These are phyloP conservation scores for Podospora anserina DNA, from an alignment of 495 filamentous ascomycete genomes.

Conservation along the genomic window DNA sequence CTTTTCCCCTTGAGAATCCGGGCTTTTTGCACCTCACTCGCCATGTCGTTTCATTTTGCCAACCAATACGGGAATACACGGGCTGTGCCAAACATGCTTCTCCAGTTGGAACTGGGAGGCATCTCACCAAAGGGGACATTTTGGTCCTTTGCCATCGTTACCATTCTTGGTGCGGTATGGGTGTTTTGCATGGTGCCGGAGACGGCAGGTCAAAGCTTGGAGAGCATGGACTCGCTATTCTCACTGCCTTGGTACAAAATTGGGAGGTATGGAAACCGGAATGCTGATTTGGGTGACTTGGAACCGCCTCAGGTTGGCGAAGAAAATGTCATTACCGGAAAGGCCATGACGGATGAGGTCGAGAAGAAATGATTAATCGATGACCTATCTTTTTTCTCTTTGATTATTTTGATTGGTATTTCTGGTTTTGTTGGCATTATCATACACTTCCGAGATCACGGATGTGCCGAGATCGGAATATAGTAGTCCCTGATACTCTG, in stretches of 20 bases:
- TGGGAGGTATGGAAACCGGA: conserved; percentile 55
- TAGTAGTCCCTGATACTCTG: neutral
- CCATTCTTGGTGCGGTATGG: conserved; percentile 53
- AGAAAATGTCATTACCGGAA: conserved; percentile 26
- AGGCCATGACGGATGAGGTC: conserved; percentile 9
- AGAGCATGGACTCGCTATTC: conserved; percentile 68
- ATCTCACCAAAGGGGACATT: conserved; percentile 55
- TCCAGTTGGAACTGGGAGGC: conserved; percentile 42
- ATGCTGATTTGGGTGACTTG: conserved; percentile 51
- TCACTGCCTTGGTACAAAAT: conserved; percentile 64
- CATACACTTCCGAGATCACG: neutral
- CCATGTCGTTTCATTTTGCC: conserved; percentile 62
- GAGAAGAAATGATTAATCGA: conserved; percentile 12
- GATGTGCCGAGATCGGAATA: neutral
- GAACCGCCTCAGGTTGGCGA: conserved; percentile 3
- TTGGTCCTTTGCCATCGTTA: conserved; percentile 64
- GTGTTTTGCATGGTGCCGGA: conserved; percentile 65
- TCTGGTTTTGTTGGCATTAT: too few species aligned
- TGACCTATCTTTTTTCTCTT: neutral
- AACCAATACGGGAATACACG: conserved; percentile 70
- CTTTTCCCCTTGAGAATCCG: conserved; percentile 64
- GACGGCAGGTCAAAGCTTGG: conserved; percentile 60
- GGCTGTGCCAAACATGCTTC: conserved; percentile 56
- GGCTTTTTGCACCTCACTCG: conserved; percentile 48
- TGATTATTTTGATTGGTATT: neutral